Percentiles rank a stretch among this genome's conserved stretches.
These are phyloP conservation scores for Rosa rugosa DNA, from an alignment of 306 rosid genomes.

Conservation along the genomic window DNA sequence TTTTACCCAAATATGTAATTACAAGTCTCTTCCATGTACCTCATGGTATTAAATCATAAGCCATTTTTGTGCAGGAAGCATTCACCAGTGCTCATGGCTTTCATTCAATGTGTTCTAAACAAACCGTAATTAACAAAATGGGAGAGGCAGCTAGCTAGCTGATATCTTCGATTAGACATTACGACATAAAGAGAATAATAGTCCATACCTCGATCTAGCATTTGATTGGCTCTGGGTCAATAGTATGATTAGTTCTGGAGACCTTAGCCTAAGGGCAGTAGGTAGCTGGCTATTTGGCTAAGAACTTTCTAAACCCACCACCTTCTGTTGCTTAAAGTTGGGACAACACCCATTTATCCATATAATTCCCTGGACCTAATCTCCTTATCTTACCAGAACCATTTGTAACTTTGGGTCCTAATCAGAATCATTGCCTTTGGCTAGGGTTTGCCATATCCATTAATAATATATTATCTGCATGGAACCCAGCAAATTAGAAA, in stretches of 20 bases:
- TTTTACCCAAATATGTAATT: background rate
- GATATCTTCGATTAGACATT: slow-evolving; percentile 4
- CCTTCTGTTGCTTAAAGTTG: slow-evolving; percentile 27
- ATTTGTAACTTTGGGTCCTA: slow-evolving; percentile 7
- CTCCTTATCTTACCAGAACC: slow-evolving; percentile 29
- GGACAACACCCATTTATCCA: slow-evolving; percentile 19
- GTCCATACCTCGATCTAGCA: background rate
- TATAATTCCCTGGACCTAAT: slow-evolving; percentile 13
- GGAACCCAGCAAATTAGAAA: background rate
- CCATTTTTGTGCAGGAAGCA: background rate
- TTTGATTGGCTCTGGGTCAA: slow-evolving; percentile 5
- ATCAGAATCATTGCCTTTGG: slow-evolving; percentile 13
- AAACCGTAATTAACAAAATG: background rate
- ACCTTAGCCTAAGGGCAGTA: background rate
- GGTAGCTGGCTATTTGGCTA: slow-evolving; percentile 3
- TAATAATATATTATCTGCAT: background rate
- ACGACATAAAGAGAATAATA: background rate
- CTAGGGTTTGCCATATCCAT: background rate
- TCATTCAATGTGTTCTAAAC: background rate
- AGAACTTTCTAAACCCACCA: slow-evolving; percentile 26
- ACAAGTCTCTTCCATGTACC: background rate
- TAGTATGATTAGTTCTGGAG: slow-evolving; percentile 4
- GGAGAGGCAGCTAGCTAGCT: background rate
- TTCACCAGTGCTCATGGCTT: background rate
- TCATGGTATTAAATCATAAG: background rate